Conservation (phyloP, 2,329 filamentous ascomycete species). For the Dendryphion nanum region DNA sequence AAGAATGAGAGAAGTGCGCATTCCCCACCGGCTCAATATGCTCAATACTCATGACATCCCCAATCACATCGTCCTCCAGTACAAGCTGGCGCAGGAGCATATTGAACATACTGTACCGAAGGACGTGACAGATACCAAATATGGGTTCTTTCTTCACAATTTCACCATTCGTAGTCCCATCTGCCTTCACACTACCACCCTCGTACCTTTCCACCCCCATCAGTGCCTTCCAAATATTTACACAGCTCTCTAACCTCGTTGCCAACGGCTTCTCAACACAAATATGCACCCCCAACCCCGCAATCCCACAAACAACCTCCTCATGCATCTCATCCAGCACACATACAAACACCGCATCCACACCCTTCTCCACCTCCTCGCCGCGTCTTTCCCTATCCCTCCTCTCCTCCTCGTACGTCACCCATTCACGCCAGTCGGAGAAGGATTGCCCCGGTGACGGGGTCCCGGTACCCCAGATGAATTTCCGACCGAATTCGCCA, state of each 20-base stretch:
- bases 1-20: slow-evolving; percentile 74
- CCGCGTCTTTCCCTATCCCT: slow-evolving; percentile 46
- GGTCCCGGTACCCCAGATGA: slow-evolving; percentile 66
- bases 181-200: background rate
- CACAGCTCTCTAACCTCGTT: slow-evolving; percentile 73
- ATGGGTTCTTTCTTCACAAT: slow-evolving; percentile 49
- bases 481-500: slow-evolving; percentile 64
- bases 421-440: slow-evolving; percentile 69
- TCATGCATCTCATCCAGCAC: slow-evolving; percentile 88
- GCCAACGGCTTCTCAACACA: slow-evolving; percentile 96
- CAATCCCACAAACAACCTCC: slow-evolving; percentile 73
- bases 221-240: slow-evolving; percentile 67
- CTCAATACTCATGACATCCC: slow-evolving; percentile 80
- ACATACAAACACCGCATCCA: slow-evolving; percentile 65
- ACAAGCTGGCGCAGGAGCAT: slow-evolving; percentile 77
- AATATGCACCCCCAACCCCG: slow-evolving; percentile 70
- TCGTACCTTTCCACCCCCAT: slow-evolving; percentile 11
- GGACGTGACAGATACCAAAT: slow-evolving; percentile 90
- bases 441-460: slow-evolving; percentile 52
- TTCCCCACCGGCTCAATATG: slow-evolving; percentile 94
- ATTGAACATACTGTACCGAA: slow-evolving; percentile 92
- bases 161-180: slow-evolving; percentile 15
- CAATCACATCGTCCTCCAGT: slow-evolving; percentile 71
- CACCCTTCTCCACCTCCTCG: slow-evolving; percentile 26
- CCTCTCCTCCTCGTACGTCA: slow-evolving; percentile 67